Evolutionary conservation across 768 basidiomycete genomes (phyloP), one percentile per base, ranked within the genome.

Genomic region (Agaricus subrufescens): DNA sequence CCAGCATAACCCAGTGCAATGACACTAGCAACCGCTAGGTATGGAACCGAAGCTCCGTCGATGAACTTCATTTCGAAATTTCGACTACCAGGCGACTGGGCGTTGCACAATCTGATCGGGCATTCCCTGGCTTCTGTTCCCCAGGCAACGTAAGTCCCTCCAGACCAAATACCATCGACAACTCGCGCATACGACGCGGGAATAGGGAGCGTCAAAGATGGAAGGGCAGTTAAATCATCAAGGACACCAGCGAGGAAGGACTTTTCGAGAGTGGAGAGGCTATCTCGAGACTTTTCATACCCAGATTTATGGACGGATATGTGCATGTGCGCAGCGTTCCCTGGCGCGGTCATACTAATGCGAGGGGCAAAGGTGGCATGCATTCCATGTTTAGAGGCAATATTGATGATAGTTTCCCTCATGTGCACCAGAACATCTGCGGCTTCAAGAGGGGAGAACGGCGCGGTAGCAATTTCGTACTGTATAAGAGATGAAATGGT

Each of bases 121-220:
- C 75, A 72, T 64, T 90, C 87, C 43, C 84, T 79, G 66, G 87
- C 86, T 43, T 89, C 84, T 8, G 78, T 75, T 0, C 88, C 89
- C 83, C 84, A 90, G 57, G 69, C 73, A 34, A 82, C 77, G 63
- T 81, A 86, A 0, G 87, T 89, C 5, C 89, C 89, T 25, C 89
- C 86, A 0, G 82, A 77, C 85, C 86, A 87, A 19, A 79, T 71
- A 1, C 85, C 85, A 60, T 91, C 89, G 7, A 49, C 52, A 64
- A 90, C 74, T 12, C 89, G 80, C 10, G 72, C 69, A 67, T 87
- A 91, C 0, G 89, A 91, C 0, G 82, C 78, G 0, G 73, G 65
- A 1, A 78, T 78, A 4, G 89, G 86, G 1, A 86, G 69, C 0
- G 82, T 86, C 47, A 90, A 67, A 0, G 79, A 81, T 11, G 78